Conservation (phyloP, 2,329 filamentous ascomycete species). For the Pseudocercospora eumusae region DNA sequence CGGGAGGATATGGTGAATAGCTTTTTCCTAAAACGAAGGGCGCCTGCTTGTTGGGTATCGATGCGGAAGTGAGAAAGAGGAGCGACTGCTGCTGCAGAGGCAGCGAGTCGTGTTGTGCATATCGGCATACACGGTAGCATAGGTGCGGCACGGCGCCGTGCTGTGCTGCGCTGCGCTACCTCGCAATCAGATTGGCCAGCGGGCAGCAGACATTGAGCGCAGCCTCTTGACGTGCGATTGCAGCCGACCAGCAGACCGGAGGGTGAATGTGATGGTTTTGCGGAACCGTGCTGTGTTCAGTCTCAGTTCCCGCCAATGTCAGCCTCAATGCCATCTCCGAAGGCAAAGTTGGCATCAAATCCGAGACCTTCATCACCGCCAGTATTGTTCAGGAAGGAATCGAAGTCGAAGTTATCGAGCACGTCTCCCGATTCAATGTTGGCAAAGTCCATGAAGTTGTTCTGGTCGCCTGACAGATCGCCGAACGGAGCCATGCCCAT, state of each 20-base stretch:
- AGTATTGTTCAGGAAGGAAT: conserved; percentile 63
- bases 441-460: conserved; percentile 44
- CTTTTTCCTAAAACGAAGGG: conserved; percentile 11
- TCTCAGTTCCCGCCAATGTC: conserved; percentile 26
- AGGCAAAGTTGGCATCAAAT: conserved; percentile 43
- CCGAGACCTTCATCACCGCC: conserved; percentile 46
- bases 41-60: conserved; percentile 21
- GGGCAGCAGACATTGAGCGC: not conserved
- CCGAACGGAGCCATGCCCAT: conserved; percentile 46
- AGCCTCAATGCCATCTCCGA: conserved; percentile 35
- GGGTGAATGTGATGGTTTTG: not conserved
- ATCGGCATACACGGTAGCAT: not conserved
- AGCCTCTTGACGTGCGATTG: not conserved
- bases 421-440: conserved; percentile 62
- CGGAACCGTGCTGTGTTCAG: not conserved
- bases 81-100: not conserved
- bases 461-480: conserved; percentile 42
- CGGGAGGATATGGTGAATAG: not conserved
- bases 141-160: not conserved
- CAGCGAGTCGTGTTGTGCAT: not conserved
- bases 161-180: not conserved
- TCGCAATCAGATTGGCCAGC: not conserved
- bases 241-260: not conserved
- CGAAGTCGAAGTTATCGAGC: conserved; percentile 67
- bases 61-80: conserved; percentile 13